Percentiles rank a stretch among this genome's conserved stretches.
phyloP scores from a whole-genome alignment of 495 filamentous ascomycete species.

The Lasiosphaeria miniovina region DNA sequence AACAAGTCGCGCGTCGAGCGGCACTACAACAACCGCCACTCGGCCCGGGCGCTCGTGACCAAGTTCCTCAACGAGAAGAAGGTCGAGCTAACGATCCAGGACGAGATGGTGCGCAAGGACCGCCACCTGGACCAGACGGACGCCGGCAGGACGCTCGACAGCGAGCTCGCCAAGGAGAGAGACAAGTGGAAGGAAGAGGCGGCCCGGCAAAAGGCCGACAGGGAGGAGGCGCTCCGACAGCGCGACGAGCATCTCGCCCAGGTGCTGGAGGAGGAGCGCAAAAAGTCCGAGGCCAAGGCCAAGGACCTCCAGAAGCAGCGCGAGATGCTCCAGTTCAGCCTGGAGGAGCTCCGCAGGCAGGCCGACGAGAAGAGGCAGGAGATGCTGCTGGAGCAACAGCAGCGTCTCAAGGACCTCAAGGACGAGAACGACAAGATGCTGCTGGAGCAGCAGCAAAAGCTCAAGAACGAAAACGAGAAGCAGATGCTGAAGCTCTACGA shows the following conservation, averaged over 20 bases:
- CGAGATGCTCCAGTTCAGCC: neutral
- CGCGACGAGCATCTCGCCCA: neutral
- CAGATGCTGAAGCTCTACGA: neutral
- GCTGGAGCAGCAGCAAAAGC: neutral
- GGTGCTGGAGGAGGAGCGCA: neutral
- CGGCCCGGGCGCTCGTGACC: conserved; percentile 6
- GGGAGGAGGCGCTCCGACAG: neutral
- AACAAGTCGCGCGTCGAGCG: neutral
- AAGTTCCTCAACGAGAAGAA: neutral
- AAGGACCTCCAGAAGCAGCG: neutral
- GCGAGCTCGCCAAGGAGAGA: neutral
- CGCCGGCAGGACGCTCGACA: conserved; percentile 22
- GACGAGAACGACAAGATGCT: neutral
- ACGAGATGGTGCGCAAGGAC: conserved; percentile 28
- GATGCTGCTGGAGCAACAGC: neutral
- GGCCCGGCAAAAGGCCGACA: conserved; percentile 1
- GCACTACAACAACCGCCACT: neutral
- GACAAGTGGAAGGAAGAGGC: neutral
- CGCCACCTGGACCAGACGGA: conserved; percentile 6
- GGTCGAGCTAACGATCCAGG: conserved; percentile 33
- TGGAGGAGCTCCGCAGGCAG: neutral
- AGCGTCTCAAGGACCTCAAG: neutral
- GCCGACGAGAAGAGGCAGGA: neutral
- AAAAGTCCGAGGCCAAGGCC: neutral
- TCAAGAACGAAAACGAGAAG: neutral